These are phyloP conservation scores for Chondrus crispus DNA, from an alignment of 23 red algal genomes.

Conservation along the genomic window DNA sequence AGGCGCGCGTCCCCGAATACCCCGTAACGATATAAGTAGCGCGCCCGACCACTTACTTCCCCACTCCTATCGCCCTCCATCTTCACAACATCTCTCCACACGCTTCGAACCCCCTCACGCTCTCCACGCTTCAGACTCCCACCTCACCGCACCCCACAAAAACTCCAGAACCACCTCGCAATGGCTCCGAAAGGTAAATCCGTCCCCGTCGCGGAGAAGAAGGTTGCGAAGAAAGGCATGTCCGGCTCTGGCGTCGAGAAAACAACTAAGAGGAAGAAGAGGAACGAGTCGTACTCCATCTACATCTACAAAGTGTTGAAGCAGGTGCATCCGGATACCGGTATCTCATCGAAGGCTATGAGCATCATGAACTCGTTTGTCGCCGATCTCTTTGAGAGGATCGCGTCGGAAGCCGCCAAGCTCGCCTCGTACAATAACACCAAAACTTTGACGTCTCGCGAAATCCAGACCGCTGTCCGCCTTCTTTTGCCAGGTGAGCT, in stretches of 20 bases:
- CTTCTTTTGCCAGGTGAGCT: conserved; percentile 97
- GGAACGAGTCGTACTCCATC: conserved; percentile 94
- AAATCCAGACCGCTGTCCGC: conserved; percentile 98
- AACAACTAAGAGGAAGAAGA: conserved; percentile 86
- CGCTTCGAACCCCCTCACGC: neutral
- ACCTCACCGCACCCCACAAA: neutral
- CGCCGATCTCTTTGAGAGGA: conserved; percentile 94
- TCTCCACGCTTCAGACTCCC: neutral
- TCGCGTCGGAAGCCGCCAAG: conserved; percentile 94
- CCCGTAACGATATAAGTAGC: neutral
- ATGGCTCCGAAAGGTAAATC: conserved; percentile 97
- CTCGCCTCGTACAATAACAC: conserved; percentile 95
- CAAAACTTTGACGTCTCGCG: conserved; percentile 97
- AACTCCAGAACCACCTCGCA: neutral
- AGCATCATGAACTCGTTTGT: conserved; percentile 99
- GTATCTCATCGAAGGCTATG: conserved; percentile 99
- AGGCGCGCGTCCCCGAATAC: conserved; percentile 10
- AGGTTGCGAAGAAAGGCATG: conserved; percentile 84
- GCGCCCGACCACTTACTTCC: neutral
- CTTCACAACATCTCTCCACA: neutral
- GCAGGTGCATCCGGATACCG: conserved; percentile 99
- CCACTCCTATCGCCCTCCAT: neutral
- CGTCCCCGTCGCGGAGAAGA: conserved; percentile 95
- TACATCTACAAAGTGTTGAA: conserved; percentile 99
- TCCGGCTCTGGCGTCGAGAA: conserved; percentile 60